phyloP scores from a whole-genome alignment of 768 basidiomycete genomes.

The Russula sp. region DNA sequence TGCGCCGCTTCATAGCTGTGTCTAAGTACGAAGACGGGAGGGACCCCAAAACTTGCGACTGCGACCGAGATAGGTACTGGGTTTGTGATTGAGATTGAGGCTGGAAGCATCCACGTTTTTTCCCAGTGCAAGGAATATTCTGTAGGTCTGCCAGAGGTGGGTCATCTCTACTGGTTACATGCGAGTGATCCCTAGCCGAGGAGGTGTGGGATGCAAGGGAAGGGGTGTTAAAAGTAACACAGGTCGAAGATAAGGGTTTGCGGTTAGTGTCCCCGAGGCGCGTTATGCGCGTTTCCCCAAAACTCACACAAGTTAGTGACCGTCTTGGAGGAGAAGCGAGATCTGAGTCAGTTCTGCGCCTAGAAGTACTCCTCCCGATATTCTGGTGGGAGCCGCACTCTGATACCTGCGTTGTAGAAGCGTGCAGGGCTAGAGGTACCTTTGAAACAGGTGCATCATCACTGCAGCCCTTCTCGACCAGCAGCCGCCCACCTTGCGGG shows the following conservation, averaged over 20 bases:
- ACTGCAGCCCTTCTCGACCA: not conserved
- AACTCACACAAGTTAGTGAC: no score
- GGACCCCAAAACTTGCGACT: not conserved
- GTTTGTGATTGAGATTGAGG: not conserved
- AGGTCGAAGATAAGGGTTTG: not conserved
- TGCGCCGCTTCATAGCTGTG: not conserved
- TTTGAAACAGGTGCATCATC: not conserved
- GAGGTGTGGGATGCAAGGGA: not conserved
- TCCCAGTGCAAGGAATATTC: not conserved
- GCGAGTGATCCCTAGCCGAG: not conserved
- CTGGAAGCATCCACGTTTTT: not conserved
- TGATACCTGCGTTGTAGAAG: not conserved
- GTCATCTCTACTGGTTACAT: not conserved
- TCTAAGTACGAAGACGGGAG: not conserved
- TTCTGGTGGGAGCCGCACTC: not conserved
- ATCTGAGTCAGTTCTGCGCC: not conserved
- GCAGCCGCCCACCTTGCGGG: not conserved
- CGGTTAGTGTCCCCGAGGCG: not conserved
- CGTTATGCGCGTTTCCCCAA: not conserved
- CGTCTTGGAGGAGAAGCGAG: not conserved
- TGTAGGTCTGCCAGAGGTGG: not conserved
- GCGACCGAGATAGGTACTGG: not conserved
- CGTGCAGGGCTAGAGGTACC: not conserved
- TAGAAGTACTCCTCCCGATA: not conserved
- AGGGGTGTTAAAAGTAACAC: not conserved